Conservation (phyloP, 208 protist species). For the Tritrichomonas foetus region DNA sequence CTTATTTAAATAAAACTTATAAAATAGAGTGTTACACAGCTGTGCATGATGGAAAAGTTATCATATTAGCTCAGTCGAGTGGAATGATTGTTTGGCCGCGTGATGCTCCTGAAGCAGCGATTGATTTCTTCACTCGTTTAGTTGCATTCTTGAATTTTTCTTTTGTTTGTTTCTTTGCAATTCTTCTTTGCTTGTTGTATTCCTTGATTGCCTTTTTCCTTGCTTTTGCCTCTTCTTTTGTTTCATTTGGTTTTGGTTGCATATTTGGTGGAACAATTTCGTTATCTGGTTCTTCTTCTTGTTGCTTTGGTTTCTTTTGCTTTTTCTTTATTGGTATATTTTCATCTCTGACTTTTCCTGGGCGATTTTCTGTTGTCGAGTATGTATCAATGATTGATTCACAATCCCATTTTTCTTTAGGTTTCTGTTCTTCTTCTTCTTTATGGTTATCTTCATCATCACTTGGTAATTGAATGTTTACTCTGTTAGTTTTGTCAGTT, state of each 20-base stretch:
- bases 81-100: neutral
- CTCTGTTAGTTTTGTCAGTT: neutral
- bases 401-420: neutral
- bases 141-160: neutral
- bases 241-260: neutral
- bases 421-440: neutral
- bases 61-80: neutral
- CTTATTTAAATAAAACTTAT: too few species aligned
- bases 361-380: neutral
- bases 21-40: too few species aligned
- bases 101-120: neutral
- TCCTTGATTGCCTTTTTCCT: slow-evolving; percentile 32
- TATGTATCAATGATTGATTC: neutral
- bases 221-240: slow-evolving; percentile 28
- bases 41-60: neutral
- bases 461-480: neutral
- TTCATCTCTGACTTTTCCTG: neutral
- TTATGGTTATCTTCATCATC: neutral
- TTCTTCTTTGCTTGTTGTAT: neutral
- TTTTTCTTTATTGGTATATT: neutral
- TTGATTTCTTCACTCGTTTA: neutral
- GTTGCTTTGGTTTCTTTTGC: neutral
- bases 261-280: neutral
- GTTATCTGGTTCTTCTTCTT: neutral
- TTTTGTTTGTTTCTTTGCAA: neutral